Base-by-base conservation (phyloP, 2,329 filamentous ascomycete species). In the Byssochlamys sp. region DNA sequence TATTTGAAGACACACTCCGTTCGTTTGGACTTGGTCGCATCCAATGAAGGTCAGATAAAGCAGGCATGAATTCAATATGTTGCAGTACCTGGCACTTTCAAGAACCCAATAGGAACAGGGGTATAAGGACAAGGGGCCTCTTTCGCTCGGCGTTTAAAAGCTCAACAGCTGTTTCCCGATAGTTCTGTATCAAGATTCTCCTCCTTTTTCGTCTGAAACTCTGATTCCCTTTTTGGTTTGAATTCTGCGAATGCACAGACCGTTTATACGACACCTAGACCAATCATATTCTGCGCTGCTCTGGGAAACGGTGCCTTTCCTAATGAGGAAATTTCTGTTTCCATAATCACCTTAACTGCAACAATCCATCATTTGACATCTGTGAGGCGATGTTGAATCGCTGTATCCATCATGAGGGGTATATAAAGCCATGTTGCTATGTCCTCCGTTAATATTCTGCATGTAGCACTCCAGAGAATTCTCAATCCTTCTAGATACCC, bases 281-380 rank as follows among this genome's bases (percentile, higher is more conserved):
- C 35, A 39, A 39, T 39, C 35, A 39, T 39, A 39, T 11, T 19
- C 14, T 10, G 35, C 2, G 2, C 5, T 39, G 35, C n/a, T n/a
- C 35, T 19, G 14, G 35, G 5, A 45, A 45, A 45, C n/a, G 12
- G 3, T 45, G 7, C 35, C 35, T 45, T 45, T 45, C 35, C 35
- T 2, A n/a, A 45, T 45, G 1, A 45, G 35, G 35, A 45, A 45
- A 45, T 45, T 33, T 45, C n/a, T 45, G 35, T 45, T 45, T 45
- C 35, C 35, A 45, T 45, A 45, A 45, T 45, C 35, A n/a, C 35
- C n/a, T 45, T 45, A 19, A n/a, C 4, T 19, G 10, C 31, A 26
- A 26, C 14, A 35, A 10, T 67, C 62, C 26, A 45, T 45, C 12
- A 45, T 45, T 45, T 45, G 35, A 45, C 4, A 45, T 45, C 7